Base-by-base conservation (phyloP, 768 basidiomycete species). In the Kwoniella sp. region DNA sequence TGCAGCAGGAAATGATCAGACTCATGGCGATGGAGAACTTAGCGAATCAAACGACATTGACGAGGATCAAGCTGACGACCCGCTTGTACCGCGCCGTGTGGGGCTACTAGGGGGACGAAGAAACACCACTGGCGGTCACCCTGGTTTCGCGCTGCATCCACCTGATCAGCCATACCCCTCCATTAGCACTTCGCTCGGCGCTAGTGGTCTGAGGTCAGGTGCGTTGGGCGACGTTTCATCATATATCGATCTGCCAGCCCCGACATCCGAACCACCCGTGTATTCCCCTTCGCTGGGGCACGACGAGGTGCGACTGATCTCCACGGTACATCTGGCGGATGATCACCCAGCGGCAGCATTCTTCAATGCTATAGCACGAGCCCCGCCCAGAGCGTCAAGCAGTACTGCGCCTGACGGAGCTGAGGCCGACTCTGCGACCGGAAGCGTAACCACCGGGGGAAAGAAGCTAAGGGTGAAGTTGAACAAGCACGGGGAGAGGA, bases 291-390 rank as follows among this genome's bases (percentile, higher is more conserved):
- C 60, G 34, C 43, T 70, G 11, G 57, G 38, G 15, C 29, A 44
- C 1, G 59, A 70, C 31, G 69, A 70, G 46, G 37, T 61, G 2
- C 52, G 69, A 12, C 48, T 70, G 17, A 67, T 70, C 14, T 70
- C 69, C 9, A 55, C 69, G 2, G 61, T 66, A 9, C 67, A 69
- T 44, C 39, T 69, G n/a, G 58, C 63, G 33, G 32, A 57, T n/a
- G 56, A 56, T 29, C 67, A 69, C 41, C 67, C 67, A 9, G 59
- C 64, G 20, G 57, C 65, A 7, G 53, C 62, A 14, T 63, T 58
- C 55, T 69, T 69, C 36, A 56, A 57, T 26, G 59, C 55, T 5
- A 51, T 65, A 25, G 51, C 59, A 5, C 33, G 31, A 17, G 33
- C 58, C 10, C 49, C 56, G 40, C 46, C 20, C 52, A 28, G 14